phyloP scores from a whole-genome alignment of 1,139 yeast species.

The Starmera stellimalicola region DNA sequence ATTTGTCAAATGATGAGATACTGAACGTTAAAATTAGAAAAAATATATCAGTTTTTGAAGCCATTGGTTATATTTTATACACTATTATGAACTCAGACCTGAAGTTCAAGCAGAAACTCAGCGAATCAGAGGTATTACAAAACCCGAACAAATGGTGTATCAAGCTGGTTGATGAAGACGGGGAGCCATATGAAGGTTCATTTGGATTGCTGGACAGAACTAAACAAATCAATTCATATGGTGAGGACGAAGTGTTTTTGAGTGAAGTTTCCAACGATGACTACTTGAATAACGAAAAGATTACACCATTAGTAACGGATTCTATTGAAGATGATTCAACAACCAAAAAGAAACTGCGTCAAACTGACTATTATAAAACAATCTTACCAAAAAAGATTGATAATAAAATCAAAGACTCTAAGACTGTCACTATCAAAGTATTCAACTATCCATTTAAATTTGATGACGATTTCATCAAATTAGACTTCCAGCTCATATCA shows the following conservation, averaged over 20 bases:
- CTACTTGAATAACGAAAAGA: constrained; percentile 25
- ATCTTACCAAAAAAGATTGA: constrained; percentile 22
- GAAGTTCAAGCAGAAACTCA: constrained; percentile 1
- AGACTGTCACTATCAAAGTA: constrained; percentile 20
- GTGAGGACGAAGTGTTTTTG: constrained; percentile 60
- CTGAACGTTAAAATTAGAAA: constrained; percentile 31
- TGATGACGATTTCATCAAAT: constrained; percentile 17
- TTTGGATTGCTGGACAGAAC: constrained; percentile 61
- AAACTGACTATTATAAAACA: constrained; percentile 26
- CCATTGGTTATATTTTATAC: constrained; percentile 51
- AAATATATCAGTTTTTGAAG: constrained; percentile 45
- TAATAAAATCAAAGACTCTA: constrained; percentile 17
- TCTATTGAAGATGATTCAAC: constrained; percentile 17
- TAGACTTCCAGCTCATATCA: constrained; percentile 24
- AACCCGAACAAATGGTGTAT: constrained; percentile 60
- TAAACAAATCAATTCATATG: constrained; percentile 45
- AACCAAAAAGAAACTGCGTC: not conserved
- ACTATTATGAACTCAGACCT: constrained; percentile 20
- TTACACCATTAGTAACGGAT: constrained; percentile 45
- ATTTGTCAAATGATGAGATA: constrained; percentile 25
- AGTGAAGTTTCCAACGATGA: constrained; percentile 32
- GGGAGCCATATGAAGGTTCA: constrained; percentile 64
- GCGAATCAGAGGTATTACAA: constrained; percentile 5
- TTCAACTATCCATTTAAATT: constrained; percentile 23
- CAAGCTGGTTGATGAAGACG: constrained; percentile 72